These are phyloP conservation scores for Paraglomus occultum DNA, from an alignment of 192 early-diverging fungal species.

Conservation along the genomic window DNA sequence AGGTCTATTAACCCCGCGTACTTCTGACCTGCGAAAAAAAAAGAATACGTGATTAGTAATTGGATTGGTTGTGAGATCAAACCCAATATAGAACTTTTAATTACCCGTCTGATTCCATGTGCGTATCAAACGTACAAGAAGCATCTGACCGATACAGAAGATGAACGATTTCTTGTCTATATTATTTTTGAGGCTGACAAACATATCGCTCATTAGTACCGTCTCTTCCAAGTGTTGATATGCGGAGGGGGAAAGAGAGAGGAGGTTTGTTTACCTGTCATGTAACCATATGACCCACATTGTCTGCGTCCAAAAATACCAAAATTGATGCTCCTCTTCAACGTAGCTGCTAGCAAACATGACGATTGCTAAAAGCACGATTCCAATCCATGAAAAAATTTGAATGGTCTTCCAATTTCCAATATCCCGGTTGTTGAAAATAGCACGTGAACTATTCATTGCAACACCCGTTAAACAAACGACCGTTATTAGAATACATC, in stretches of 20 bases:
- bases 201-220: background rate
- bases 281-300: constrained; percentile 45
- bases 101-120: constrained; percentile 51
- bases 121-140: constrained; percentile 39
- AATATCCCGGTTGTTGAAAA: constrained; percentile 10
- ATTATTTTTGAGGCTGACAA: background rate
- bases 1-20: constrained; percentile 49
- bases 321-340: constrained; percentile 75
- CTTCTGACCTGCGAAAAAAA: constrained; percentile 38
- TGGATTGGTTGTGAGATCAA: background rate
- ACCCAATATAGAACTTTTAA: no score
- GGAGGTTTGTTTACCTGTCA: constrained; percentile 34
- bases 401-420: constrained; percentile 26
- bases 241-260: background rate
- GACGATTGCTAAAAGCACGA: constrained; percentile 51
- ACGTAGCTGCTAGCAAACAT: constrained; percentile 67
- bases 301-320: constrained; percentile 72
- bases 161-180: background rate
- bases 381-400: constrained; percentile 30
- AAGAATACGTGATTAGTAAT: background rate
- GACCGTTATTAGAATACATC: constrained; percentile 37
- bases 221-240: background rate
- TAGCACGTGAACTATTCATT: background rate
- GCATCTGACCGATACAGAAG: constrained; percentile 34
- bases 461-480: constrained; percentile 14